These are phyloP conservation scores for Phaeotremella skinneri DNA, from an alignment of 768 basidiomycete genomes.

Conservation along the genomic window DNA sequence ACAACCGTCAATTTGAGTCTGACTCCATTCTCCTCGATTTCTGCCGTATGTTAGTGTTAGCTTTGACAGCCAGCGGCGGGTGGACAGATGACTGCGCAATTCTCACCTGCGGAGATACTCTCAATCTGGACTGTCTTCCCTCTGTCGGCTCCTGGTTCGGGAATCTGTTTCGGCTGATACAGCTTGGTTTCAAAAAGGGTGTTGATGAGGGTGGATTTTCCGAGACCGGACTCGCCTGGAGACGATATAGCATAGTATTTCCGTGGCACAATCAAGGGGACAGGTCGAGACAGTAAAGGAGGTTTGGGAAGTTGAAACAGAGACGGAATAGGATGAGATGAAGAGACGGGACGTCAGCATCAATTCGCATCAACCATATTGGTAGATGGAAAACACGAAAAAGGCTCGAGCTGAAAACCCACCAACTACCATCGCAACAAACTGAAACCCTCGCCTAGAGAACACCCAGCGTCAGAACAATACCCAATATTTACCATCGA, in stretches of 20 bases:
- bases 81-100: background rate
- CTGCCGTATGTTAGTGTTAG: constrained; percentile 55
- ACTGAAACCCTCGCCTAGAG: constrained; percentile 70
- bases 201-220: constrained; percentile 98
- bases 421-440: constrained; percentile 99
- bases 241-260: constrained; percentile 1
- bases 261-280: no score
- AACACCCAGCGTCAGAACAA: constrained; percentile 13
- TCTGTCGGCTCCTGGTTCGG: constrained; percentile 78
- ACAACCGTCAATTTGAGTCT: constrained; percentile 96
- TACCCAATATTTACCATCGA: no score
- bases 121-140: constrained; percentile 95
- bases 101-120: constrained; percentile 92
- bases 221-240: constrained; percentile 80
- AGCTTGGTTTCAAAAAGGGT: constrained; percentile 97
- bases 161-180: constrained; percentile 81
- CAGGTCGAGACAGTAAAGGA: no score
- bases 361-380: constrained; percentile 27
- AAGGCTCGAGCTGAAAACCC: constrained; percentile 52
- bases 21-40: constrained; percentile 98
- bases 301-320: constrained; percentile 2
- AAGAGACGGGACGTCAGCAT: constrained; percentile 32
- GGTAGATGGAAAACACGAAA: background rate
- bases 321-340: constrained; percentile 23
- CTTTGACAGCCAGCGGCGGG: background rate